phyloP scores from a whole-genome alignment of 257 asterid species.

The Penstemon newberryi region DNA sequence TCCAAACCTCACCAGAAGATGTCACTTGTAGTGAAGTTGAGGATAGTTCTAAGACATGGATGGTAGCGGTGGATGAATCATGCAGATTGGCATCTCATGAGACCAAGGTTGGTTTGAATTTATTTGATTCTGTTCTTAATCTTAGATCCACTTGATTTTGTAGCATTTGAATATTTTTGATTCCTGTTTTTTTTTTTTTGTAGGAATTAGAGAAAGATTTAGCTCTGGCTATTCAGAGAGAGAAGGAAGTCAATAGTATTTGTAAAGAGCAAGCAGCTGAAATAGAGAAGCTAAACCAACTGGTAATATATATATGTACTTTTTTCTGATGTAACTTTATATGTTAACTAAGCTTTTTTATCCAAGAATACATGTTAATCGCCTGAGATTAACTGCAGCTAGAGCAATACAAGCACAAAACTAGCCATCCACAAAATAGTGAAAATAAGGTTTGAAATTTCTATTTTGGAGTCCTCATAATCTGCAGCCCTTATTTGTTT shows the following conservation, averaged over 20 bases:
- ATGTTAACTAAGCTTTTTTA: not conserved
- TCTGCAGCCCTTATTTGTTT: not conserved
- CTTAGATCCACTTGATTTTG: not conserved
- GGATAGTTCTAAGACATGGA: constrained; percentile 42
- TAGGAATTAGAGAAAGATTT: constrained; percentile 54
- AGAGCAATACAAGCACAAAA: constrained; percentile 49
- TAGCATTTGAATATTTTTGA: not conserved
- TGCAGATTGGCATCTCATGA: constrained; percentile 30
- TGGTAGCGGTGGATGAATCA: constrained; percentile 34
- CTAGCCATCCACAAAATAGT: constrained; percentile 26
- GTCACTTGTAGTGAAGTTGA: constrained; percentile 35
- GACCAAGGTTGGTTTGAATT: constrained; percentile 36
- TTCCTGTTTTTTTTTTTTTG: constrained; percentile 4
- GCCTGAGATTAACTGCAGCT: constrained; percentile 50
- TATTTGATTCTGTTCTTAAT: constrained; percentile 17
- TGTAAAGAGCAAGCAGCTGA: constrained; percentile 81
- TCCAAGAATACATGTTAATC: constrained; percentile 17
- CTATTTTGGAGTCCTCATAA: not conserved
- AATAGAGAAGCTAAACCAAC: constrained; percentile 69
- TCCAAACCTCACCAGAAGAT: constrained; percentile 47
- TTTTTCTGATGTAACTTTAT: constrained; percentile 10
- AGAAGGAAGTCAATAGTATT: constrained; percentile 60
- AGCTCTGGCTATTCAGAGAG: constrained; percentile 42
- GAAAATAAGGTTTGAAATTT: constrained; percentile 40
- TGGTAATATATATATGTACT: constrained; percentile 37